Evolutionary conservation across 176 grass and related monocot species (phyloP), one percentile per base, ranked within the genome.

Genomic region (Zea luxurians): DNA sequence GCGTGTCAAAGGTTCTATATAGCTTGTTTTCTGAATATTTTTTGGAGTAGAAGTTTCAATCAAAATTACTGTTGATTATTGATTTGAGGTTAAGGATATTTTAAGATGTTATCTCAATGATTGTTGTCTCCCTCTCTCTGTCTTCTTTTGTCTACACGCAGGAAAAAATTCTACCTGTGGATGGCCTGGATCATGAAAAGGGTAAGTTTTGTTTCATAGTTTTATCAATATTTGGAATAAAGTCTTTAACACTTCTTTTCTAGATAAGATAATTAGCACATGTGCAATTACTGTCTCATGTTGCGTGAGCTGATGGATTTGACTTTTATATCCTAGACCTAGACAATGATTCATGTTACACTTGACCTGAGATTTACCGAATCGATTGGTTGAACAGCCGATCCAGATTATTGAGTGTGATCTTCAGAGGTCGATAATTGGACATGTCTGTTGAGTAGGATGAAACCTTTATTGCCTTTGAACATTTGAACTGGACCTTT

Each of bases 151-250:
- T 48, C 71, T 71, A 27, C 60, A 80, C 86, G 88, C 90, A 96
- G 96, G 90, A 96, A 74, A 84, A 78, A 17, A 18, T 21, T 62
- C 75, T n/a, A 74, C 71, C 81, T 80, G 73, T 52, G 73, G 79
- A 36, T 83, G 45, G 45, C 59, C 78, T 86, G 72, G 69, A 93
- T 78, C 86, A 87, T 48, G 88, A 93, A 83, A 95, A 72, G 50
- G 88, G 92, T 89, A 93, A 87, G 36, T 67, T 84, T 70, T 38
- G 48, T 17, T 44, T 68, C 55, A 62, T 69, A 66, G n/a, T 10
- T 36, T 12, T 66, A 75, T 75, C 34, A 41, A 13, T 64, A 64
- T 48, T 64, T 80, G 75, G 17, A 69, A 73, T 16, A 40, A 38
- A 38, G 27, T 27, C 27, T 27, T 27, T 43, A 11, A 11, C 21